Percentiles rank a stretch among this genome's conserved stretches.
phyloP scores from a whole-genome alignment of 2,329 filamentous ascomycete species.

The Nemania sp. region DNA sequence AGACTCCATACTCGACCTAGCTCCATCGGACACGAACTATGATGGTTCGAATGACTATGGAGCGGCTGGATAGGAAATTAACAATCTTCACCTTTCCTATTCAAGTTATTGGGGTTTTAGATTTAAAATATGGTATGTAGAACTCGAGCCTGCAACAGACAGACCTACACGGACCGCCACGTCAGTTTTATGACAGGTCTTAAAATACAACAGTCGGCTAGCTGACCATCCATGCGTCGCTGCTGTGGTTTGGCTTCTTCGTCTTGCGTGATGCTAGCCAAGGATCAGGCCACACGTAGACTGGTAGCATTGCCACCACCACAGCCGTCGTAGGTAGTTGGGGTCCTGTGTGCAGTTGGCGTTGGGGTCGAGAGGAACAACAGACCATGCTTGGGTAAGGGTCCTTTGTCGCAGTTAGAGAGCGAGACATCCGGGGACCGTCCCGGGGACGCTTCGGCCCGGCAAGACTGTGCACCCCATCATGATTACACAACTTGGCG shows the following conservation, averaged over 20 bases:
- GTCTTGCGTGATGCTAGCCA: slow-evolving; percentile 28
- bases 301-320: slow-evolving; percentile 32
- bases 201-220: slow-evolving; percentile 20
- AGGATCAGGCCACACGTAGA: slow-evolving; percentile 30
- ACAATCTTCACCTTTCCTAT: slow-evolving; percentile 20
- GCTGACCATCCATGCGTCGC: slow-evolving; percentile 32
- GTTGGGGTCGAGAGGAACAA: slow-evolving; percentile 4
- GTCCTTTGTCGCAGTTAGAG: slow-evolving; percentile 13
- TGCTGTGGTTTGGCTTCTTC: slow-evolving; percentile 24
- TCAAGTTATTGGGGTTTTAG: background rate
- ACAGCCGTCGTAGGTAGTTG: slow-evolving; percentile 2
- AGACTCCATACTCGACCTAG: slow-evolving; percentile 2
- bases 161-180: slow-evolving; percentile 22
- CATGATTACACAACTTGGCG: slow-evolving; percentile 18
- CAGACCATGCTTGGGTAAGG: slow-evolving; percentile 1
- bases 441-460: slow-evolving; percentile 31
- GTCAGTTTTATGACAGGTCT: slow-evolving; percentile 15
- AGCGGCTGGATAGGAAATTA: slow-evolving; percentile 17
- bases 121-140: slow-evolving; percentile 19
- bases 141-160: background rate
- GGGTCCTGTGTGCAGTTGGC: background rate
- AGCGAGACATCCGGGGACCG: slow-evolving; percentile 18
- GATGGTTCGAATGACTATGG: slow-evolving; percentile 10
- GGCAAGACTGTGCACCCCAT: slow-evolving; percentile 25
- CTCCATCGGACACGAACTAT: slow-evolving; percentile 20